phyloP scores from a whole-genome alignment of 1,284 basidiomycete species.

The Trichosporon sp. region DNA sequence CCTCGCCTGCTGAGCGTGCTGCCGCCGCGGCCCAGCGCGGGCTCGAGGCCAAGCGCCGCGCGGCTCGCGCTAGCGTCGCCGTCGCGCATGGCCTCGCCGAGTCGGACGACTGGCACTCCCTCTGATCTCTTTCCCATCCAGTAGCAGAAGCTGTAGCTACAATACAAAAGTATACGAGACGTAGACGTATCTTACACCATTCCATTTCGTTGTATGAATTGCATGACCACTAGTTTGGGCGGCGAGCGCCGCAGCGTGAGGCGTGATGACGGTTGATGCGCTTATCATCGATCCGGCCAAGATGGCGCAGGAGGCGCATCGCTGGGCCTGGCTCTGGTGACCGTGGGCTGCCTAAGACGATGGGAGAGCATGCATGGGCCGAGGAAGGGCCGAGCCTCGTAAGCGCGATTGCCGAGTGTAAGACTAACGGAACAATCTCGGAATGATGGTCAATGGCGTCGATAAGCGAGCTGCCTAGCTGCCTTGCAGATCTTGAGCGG shows the following conservation, averaged over 20 bases:
- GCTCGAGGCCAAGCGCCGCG: neutral
- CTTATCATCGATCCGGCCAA: too few species aligned
- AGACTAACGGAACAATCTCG: neutral
- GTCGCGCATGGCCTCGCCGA: neutral
- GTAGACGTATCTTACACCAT: neutral
- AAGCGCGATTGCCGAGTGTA: neutral
- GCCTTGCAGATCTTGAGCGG: neutral
- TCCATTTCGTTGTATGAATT: slow-evolving; percentile 6
- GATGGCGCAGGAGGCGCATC: too few species aligned
- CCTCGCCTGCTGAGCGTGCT: neutral
- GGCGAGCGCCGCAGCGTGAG: too few species aligned
- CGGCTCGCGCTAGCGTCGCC: neutral
- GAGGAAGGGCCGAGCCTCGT: neutral
- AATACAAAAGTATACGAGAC: neutral
- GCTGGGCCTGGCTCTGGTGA: too few species aligned
- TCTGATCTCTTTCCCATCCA: neutral
- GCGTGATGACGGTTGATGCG: too few species aligned
- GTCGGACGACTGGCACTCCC: neutral
- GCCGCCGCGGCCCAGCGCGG: neutral
- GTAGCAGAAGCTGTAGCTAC: slow-evolving; percentile 12
- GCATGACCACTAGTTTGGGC: neutral
- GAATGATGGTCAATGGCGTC: neutral
- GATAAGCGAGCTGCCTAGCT: neutral
- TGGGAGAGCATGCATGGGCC: too few species aligned
- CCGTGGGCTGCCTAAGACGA: too few species aligned